Conservation (phyloP, 306 rosid species). For the Pyrus betulifolia region DNA sequence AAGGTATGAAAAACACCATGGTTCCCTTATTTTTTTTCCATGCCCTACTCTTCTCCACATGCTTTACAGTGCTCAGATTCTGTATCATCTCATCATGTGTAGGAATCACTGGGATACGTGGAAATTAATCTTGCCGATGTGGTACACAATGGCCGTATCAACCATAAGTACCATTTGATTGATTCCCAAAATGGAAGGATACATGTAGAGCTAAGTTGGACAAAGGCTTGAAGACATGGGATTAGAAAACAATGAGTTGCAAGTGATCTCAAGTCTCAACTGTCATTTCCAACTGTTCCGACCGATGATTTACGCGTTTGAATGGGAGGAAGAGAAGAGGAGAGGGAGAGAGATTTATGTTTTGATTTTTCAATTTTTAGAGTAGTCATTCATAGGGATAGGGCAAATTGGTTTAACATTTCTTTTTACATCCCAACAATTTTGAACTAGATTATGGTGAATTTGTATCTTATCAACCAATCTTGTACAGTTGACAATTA, state of each 20-base stretch:
- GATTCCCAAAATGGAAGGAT: constrained; percentile 68
- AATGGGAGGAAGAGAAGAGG: not conserved
- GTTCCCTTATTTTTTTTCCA: not conserved
- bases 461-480: not conserved
- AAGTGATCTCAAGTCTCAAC: not conserved
- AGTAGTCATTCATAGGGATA: not conserved
- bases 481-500: not conserved
- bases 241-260: not conserved
- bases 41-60: not conserved
- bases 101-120: constrained; percentile 78
- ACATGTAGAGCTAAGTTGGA: constrained; percentile 75
- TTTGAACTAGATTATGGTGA: not conserved
- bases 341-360: not conserved
- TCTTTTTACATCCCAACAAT: not conserved
- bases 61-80: not conserved
- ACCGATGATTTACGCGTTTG: not conserved
- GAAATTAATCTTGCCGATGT: constrained; percentile 74
- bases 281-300: not conserved
- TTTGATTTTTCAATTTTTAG: not conserved
- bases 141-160: constrained; percentile 68
- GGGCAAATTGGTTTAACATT: not conserved
- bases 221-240: constrained; percentile 28
- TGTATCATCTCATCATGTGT: not conserved
- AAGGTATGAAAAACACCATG: constrained; percentile 39
- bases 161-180: constrained; percentile 62